These are phyloP conservation scores for Flaveria bidentis DNA, from an alignment of 129 eudicot species.

Conservation along the genomic window DNA sequence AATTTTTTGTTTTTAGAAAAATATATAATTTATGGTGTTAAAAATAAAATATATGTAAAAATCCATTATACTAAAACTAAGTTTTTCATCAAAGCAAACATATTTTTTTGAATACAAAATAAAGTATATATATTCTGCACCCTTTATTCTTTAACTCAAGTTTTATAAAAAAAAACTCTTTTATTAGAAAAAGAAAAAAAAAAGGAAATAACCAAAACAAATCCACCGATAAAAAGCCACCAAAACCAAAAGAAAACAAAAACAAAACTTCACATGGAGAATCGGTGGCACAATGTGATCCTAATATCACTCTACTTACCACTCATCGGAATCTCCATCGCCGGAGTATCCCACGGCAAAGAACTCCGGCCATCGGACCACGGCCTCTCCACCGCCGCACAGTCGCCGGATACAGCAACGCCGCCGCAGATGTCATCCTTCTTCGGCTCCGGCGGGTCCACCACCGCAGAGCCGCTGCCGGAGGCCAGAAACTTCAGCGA, in stretches of 20 bases:
- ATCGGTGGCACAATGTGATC: conserved; percentile 14
- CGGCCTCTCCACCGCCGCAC: conserved; percentile 49
- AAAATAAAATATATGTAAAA: no score
- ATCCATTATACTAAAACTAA: no score
- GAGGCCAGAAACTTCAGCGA: conserved; percentile 58
- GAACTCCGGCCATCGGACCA: conserved; percentile 90
- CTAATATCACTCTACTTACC: conserved; percentile 11
- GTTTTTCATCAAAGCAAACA: no score
- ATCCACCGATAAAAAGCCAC: background rate
- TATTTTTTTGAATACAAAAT: no score
- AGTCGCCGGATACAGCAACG: conserved; percentile 31
- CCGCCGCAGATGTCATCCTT: conserved; percentile 56
- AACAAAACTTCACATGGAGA: conserved; percentile 15
- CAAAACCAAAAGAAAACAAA: background rate
- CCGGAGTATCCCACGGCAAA: conserved; percentile 3
- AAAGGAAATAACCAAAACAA: background rate
- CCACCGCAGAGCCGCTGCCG: conserved; percentile 48
- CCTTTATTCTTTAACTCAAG: background rate
- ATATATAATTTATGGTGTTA: no score
- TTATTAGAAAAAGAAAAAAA: background rate
- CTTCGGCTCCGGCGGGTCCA: conserved; percentile 40
- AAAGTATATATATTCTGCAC: no score
- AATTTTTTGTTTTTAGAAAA: no score
- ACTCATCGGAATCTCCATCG: conserved; percentile 22
- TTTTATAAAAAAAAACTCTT: background rate